Evolutionary conservation across 2,329 filamentous ascomycete species (phyloP), one percentile per base, ranked within the genome.

Genomic region (Colletotrichum tropicale): DNA sequence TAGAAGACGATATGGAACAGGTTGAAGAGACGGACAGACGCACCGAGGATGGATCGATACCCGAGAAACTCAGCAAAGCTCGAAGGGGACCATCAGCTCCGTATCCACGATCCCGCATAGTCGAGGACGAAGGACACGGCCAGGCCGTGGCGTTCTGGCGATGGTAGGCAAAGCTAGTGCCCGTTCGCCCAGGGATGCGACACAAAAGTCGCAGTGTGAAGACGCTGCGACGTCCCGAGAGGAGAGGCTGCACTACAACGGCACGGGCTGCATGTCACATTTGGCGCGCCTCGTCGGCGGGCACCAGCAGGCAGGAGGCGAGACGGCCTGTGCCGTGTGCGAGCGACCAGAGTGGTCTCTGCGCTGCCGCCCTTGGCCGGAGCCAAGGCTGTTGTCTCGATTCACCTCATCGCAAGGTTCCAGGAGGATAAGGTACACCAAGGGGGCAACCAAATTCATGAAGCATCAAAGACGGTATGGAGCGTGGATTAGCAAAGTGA

Each of bases 1-100:
- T 94, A 87, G 67, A 76, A 52, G 65, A 43, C 62, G 58, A 36
- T 30, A 8, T 24, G 48, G 36, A 38, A 60, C 52, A 66, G 43
- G 67, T 52, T 30, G 61, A 52, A 67, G 48, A 76, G 71, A 70
- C 30, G 71, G 60, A 75, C 65, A 70, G 66, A 62, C 66, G 66
- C 34, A 55, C 32, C 55, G 72, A 71, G 66, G 65, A 66, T 36
- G 70, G 43, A 73, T 70, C 74, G 34, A 75, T 75, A 75, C 66
- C 74, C 74, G 61, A 70, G 34, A 38, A 73, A 52, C 36, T 36
- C 34, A 73, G 48, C 58, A 68, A 58, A 52, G 34, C 48, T 69
- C 58, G 16, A 64, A 64, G 56, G 64, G 32, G 34, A 48, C 55
- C 56, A 30, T 15, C 55, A n/a, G 32, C 9, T 21, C 58, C 16